These are phyloP conservation scores for Clarireedia hainanense DNA, from an alignment of 2,329 filamentous ascomycete genomes.

Conservation along the genomic window DNA sequence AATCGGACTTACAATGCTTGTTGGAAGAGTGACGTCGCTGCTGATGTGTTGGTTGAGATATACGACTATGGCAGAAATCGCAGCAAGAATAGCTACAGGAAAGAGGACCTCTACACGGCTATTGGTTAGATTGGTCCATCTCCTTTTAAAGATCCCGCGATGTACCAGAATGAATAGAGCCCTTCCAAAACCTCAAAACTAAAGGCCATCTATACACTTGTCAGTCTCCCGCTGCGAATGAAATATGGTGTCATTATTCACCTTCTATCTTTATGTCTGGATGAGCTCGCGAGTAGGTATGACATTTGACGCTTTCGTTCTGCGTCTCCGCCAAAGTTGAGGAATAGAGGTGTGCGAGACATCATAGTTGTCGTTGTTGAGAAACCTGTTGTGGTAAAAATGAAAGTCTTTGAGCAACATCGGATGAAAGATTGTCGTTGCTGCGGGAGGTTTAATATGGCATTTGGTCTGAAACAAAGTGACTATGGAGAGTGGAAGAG, in stretches of 20 bases:
- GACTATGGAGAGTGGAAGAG: not conserved
- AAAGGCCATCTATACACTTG: slow-evolving; percentile 46
- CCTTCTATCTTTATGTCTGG: slow-evolving; percentile 27
- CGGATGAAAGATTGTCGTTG: not conserved
- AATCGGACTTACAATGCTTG: slow-evolving; percentile 41
- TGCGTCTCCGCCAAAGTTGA: slow-evolving; percentile 14
- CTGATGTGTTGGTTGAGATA: slow-evolving; percentile 46
- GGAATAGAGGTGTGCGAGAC: slow-evolving; percentile 16
- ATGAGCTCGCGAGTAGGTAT: slow-evolving; percentile 23
- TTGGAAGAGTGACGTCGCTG: slow-evolving; percentile 45
- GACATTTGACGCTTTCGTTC: slow-evolving; percentile 14
- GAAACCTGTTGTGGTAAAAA: not conserved
- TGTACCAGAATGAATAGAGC: slow-evolving; percentile 46
- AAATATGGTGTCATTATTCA: slow-evolving; percentile 1
- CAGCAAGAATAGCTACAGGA: slow-evolving; percentile 47
- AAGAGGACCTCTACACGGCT: slow-evolving; percentile 40
- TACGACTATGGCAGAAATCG: slow-evolving; percentile 51
- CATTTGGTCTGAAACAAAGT: not conserved
- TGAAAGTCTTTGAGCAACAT: not conserved
- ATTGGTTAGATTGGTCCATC: not conserved
- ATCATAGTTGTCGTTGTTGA: slow-evolving; percentile 9
- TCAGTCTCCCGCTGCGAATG: slow-evolving; percentile 4
- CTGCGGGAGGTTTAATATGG: not conserved
- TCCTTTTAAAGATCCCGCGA: not conserved
- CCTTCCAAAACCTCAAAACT: slow-evolving; percentile 56